Percentiles rank a stretch among this genome's conserved stretches.
Evolutionary conservation across 2,329 filamentous ascomycete species (phyloP).

Genomic region (Alternaria gaisen): DNA sequence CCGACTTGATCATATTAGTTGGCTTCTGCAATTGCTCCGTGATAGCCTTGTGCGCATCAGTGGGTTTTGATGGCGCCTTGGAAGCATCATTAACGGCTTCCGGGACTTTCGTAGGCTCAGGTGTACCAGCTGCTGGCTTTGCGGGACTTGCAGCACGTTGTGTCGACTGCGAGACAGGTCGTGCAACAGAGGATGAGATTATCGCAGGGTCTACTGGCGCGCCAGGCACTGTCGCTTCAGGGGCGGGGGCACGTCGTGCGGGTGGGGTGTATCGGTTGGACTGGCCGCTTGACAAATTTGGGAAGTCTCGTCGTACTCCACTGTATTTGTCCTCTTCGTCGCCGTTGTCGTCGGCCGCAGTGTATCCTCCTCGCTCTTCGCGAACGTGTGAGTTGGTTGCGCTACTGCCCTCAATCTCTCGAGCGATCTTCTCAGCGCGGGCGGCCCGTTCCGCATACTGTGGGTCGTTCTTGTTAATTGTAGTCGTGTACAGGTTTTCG

Average conservation of each 20-base stretch:
- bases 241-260: conserved; percentile 80
- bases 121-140: conserved; percentile 27
- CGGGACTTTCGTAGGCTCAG: conserved; percentile 24
- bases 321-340: conserved; percentile 99
- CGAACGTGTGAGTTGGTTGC: conserved; percentile 83
- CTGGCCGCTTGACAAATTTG: conserved; percentile 68
- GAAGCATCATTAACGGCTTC: conserved; percentile 12
- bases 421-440: conserved; percentile 79
- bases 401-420: conserved; percentile 83
- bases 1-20: conserved; percentile 40
- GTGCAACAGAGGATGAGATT: conserved; percentile 81
- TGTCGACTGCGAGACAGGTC: conserved; percentile 51
- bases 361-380: conserved; percentile 81
- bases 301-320: conserved; percentile 80
- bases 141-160: conserved; percentile 35
- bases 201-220: conserved; percentile 87
- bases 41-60: conserved; percentile 29
- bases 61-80: conserved; percentile 31
- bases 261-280: conserved; percentile 88
- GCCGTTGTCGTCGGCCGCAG: conserved; percentile 69
- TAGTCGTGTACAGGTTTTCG: conserved; percentile 92
- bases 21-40: conserved; percentile 40
- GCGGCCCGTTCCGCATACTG: conserved; percentile 80
- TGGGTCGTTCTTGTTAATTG: conserved; percentile 84
- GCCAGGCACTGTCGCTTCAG: conserved; percentile 75